Percentiles rank a stretch among this genome's conserved stretches.
These are phyloP conservation scores for Powellomyces hirtus DNA, from an alignment of 192 early-diverging fungal species.

Conservation along the genomic window DNA sequence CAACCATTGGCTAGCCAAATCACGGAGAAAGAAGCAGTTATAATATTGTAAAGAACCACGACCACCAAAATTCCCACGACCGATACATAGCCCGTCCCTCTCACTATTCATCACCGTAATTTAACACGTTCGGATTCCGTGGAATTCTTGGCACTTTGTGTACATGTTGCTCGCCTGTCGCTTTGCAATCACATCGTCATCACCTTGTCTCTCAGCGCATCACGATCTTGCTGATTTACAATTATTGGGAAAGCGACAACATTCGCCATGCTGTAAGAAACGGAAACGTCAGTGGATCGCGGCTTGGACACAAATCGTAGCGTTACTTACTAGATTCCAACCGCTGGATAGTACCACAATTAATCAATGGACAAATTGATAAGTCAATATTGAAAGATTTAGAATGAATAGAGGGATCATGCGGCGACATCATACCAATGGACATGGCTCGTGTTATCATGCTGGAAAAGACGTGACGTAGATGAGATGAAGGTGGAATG, in stretches of 20 bases:
- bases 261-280: conserved; percentile 22
- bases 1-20: conserved; percentile 20
- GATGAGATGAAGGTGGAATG: background rate
- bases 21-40: conserved; percentile 13
- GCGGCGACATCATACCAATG: conserved; percentile 1
- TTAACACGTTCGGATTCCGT: too few species aligned
- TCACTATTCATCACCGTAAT: too few species aligned
- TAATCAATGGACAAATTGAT: too few species aligned
- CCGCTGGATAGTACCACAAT: conserved; percentile 4
- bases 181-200: conserved; percentile 20
- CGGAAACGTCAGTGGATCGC: background rate
- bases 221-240: background rate
- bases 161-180: too few species aligned
- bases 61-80: too few species aligned
- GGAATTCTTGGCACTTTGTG: too few species aligned
- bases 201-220: conserved; percentile 10
- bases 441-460: conserved; percentile 35
- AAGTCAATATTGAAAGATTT: too few species aligned
- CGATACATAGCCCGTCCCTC: too few species aligned
- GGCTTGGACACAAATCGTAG: background rate
- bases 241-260: conserved; percentile 29
- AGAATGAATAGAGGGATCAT: too few species aligned
- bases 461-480: background rate
- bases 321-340: conserved; percentile 26
- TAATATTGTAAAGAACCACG: too few species aligned